phyloP scores from a whole-genome alignment of 164 flowering plant genomes.

The Berberis vulgaris region DNA sequence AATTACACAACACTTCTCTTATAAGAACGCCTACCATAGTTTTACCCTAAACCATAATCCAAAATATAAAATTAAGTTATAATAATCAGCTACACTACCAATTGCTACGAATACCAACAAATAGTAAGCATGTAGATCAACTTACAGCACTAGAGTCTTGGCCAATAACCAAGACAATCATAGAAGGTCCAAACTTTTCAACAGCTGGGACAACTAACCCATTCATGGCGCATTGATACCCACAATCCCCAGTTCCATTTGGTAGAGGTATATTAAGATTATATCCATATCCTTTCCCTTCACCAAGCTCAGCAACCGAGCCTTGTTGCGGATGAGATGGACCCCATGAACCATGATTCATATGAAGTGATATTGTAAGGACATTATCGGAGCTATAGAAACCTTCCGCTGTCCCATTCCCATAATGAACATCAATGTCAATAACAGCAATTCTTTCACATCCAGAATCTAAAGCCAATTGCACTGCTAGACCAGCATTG shows the following conservation, averaged over 20 bases:
- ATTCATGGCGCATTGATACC: conserved; percentile 58
- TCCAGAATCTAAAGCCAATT: conserved; percentile 59
- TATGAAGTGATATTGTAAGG: conserved; percentile 85
- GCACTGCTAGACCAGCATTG: conserved; percentile 87
- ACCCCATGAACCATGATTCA: conserved; percentile 99
- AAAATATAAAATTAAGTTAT: too few species aligned
- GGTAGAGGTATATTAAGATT: conserved; percentile 84
- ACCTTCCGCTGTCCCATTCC: conserved; percentile 95
- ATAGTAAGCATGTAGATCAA: conserved; percentile 3
- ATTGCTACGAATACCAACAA: too few species aligned
- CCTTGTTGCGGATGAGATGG: conserved; percentile 90
- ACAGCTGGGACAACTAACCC: conserved; percentile 79
- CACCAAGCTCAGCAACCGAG: conserved; percentile 72
- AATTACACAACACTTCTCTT: too few species aligned
- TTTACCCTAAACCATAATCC: too few species aligned
- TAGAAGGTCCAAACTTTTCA: conserved; percentile 48
- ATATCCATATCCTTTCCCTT: conserved; percentile 70
- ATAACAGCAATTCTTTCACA: conserved; percentile 60
- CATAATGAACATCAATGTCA: conserved; percentile 94
- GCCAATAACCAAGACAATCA: conserved; percentile 73
- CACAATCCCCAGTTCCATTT: conserved; percentile 82
- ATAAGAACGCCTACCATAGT: too few species aligned
- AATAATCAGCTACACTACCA: too few species aligned
- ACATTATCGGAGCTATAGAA: conserved; percentile 62
- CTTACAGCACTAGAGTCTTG: conserved; percentile 97